Conservation (phyloP, 805 yeast genomes). For the Sugiyamaella smithiae region DNA sequence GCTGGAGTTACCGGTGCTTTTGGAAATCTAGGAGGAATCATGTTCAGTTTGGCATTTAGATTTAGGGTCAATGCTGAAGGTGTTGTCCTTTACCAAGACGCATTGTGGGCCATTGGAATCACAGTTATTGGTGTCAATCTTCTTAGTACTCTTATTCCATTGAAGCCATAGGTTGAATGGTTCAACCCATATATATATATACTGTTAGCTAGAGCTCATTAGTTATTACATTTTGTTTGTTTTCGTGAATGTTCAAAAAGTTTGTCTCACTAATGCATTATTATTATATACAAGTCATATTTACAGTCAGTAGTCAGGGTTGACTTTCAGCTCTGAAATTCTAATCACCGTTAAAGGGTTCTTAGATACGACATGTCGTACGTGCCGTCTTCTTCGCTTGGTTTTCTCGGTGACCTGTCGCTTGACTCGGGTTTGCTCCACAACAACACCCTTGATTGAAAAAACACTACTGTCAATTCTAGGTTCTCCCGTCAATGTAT, state of each 20-base stretch:
- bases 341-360: conserved; percentile 75
- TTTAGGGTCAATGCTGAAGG: conserved; percentile 29
- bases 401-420: conserved; percentile 63
- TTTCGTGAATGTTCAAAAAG: too few species aligned
- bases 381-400: conserved; percentile 76
- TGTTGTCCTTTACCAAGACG: conserved; percentile 30
- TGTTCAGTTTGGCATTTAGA: conserved; percentile 38
- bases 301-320: conserved; percentile 19
- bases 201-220: too few species aligned
- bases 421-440: conserved; percentile 70
- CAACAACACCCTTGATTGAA: conserved; percentile 67
- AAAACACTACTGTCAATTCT: conserved; percentile 51
- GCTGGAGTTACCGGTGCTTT: conserved; percentile 39
- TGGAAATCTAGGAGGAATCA: conserved; percentile 39
- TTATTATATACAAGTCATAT: conserved; percentile 3
- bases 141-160: conserved; percentile 12
- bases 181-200: too few species aligned
- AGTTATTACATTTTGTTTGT: too few species aligned
- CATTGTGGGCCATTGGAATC: conserved; percentile 37
- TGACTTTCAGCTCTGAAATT: conserved; percentile 66
- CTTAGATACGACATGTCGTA: conserved; percentile 61
- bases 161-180: background rate
- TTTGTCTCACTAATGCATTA: too few species aligned
- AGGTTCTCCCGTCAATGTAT: conserved; percentile 58
- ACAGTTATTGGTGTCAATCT: conserved; percentile 30